Percentiles rank a stretch among this genome's conserved stretches.
Evolutionary conservation across 176 grass and related monocot genomes (phyloP).

Genomic region (Carex scoparia): DNA sequence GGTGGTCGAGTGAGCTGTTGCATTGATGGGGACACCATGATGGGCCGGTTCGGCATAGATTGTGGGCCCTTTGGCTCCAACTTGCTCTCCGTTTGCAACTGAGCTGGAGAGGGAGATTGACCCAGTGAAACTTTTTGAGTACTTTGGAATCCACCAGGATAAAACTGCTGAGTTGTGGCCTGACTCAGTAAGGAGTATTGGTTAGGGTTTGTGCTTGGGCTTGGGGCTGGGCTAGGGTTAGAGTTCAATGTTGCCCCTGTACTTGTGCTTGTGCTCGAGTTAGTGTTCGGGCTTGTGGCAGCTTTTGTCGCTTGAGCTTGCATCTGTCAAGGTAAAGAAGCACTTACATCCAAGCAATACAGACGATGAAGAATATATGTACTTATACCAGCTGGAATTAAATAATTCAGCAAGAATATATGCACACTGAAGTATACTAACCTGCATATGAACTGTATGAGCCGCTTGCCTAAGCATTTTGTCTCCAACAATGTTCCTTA

Average conservation of each 20-base stretch:
- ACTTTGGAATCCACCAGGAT: slow-evolving; percentile 39
- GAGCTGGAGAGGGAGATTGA: slow-evolving; percentile 41
- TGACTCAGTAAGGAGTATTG: slow-evolving; percentile 49
- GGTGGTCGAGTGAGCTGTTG: slow-evolving; percentile 24
- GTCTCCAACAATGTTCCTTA: slow-evolving; percentile 96
- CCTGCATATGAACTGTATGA: slow-evolving; percentile 81
- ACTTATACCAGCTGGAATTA: neutral
- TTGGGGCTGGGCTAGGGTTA: slow-evolving; percentile 11
- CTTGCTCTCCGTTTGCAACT: slow-evolving; percentile 40
- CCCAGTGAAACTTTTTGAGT: slow-evolving; percentile 33
- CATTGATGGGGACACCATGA: neutral
- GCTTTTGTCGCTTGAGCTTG: slow-evolving; percentile 37
- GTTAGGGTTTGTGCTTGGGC: slow-evolving; percentile 42
- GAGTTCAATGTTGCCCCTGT: neutral
- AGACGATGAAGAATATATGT: neutral
- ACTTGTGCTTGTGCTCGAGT: slow-evolving; percentile 8
- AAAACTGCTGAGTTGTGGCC: slow-evolving; percentile 55
- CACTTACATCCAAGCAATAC: slow-evolving; percentile 11
- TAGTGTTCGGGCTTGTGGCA: neutral
- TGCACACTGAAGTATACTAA: slow-evolving; percentile 30
- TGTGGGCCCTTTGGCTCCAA: slow-evolving; percentile 19
- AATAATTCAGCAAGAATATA: neutral
- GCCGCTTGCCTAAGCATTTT: slow-evolving; percentile 88
- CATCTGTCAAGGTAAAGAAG: slow-evolving; percentile 35
- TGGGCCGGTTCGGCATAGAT: neutral